A percentile compares a stretch with the other conserved stretches of the same genome.
These are phyloP conservation scores for Saccharomycopsis vini DNA, from an alignment of 805 yeast species.

Conservation along the genomic window DNA sequence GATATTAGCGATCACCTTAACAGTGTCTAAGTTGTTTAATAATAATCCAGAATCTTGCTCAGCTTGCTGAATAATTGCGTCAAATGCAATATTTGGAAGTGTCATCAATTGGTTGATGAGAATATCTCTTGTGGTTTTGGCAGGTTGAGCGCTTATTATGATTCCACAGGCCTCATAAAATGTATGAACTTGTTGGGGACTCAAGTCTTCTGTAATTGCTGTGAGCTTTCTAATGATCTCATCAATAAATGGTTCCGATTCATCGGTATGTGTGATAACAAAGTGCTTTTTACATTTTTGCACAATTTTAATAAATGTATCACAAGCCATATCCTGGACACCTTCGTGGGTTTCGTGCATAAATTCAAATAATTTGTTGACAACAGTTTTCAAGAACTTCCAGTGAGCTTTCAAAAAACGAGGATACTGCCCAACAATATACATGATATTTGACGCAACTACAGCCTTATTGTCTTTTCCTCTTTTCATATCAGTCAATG, in stretches of 20 bases:
- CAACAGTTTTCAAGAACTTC: conserved; percentile 94
- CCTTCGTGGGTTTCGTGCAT: conserved; percentile 99
- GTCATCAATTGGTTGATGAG: conserved; percentile 74
- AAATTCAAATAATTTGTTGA: conserved; percentile 89
- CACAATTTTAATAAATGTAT: conserved; percentile 93
- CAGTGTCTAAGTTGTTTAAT: conserved; percentile 70
- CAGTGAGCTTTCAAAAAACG: conserved; percentile 95
- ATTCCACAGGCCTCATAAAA: conserved; percentile 97
- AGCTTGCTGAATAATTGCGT: conserved; percentile 76
- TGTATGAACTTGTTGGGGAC: conserved; percentile 96
- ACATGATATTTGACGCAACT: conserved; percentile 99
- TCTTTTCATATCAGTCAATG: conserved; percentile 89
- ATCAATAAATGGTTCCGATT: conserved; percentile 82
- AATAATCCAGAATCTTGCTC: conserved; percentile 74
- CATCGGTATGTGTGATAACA: conserved; percentile 78
- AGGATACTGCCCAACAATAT: conserved; percentile 98
- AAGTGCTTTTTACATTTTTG: conserved; percentile 93
- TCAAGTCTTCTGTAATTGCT: conserved; percentile 80
- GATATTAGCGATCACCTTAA: conserved; percentile 86
- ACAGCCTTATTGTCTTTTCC: conserved; percentile 98
- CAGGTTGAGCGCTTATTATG: conserved; percentile 80
- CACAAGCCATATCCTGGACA: conserved; percentile 99
- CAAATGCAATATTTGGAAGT: conserved; percentile 93
- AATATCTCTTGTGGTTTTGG: conserved; percentile 57
- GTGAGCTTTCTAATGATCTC: conserved; percentile 81